phyloP scores from a whole-genome alignment of 257 asterid genomes.

The Solanum etuberosum region DNA sequence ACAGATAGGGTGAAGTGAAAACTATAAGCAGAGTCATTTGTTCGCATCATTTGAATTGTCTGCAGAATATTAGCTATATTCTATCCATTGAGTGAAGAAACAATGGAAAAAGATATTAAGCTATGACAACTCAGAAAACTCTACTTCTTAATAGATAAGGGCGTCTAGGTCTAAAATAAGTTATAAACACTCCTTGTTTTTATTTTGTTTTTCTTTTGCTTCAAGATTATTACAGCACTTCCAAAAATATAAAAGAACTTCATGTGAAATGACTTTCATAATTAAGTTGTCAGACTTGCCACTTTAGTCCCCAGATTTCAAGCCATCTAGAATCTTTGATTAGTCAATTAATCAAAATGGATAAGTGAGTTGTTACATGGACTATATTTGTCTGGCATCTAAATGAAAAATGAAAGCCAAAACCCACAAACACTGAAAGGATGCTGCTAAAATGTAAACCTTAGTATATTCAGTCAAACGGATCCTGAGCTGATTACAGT shows the following conservation, averaged over 20 bases:
- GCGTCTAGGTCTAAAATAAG: not conserved
- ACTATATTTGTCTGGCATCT: not conserved
- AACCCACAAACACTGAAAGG: not conserved
- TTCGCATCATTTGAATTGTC: not conserved
- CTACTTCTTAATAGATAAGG: not conserved
- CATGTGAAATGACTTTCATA: not conserved
- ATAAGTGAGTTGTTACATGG: not conserved
- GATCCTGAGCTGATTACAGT: conserved; percentile 32
- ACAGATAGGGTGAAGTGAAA: not conserved
- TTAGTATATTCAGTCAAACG: conserved; percentile 61
- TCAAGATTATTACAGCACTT: not conserved
- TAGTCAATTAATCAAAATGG: not conserved
- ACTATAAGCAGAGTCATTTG: not conserved
- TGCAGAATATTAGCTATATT: not conserved
- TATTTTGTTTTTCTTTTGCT: not conserved
- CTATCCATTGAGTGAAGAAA: not conserved
- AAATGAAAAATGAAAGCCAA: not conserved
- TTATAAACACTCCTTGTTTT: not conserved
- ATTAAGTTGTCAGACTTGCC: not conserved
- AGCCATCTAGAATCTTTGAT: not conserved
- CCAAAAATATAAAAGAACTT: not conserved
- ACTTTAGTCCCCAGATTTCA: not conserved
- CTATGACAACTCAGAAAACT: not conserved
- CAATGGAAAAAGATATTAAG: not conserved
- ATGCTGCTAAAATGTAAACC: conserved; percentile 23